Percentiles rank a stretch among this genome's conserved stretches.
These are phyloP conservation scores for Cordyceps farinosa DNA, from an alignment of 2,329 filamentous ascomycete genomes.

Conservation along the genomic window DNA sequence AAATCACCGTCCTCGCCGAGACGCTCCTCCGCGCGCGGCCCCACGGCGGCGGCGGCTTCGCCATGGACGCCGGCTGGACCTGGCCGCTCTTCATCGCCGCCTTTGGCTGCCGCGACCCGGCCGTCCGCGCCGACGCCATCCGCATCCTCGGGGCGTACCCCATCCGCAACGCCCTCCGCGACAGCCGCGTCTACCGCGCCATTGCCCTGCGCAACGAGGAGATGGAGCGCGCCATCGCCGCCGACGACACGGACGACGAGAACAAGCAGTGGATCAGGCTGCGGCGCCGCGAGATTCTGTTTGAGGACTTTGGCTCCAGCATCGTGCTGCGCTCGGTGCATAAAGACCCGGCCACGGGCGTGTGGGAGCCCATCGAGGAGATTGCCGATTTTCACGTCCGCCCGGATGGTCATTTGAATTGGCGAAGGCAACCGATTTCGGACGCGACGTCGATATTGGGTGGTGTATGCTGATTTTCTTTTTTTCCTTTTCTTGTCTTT, in stretches of 20 bases:
- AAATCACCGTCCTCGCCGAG: slow-evolving; percentile 38
- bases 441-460: slow-evolving; percentile 31
- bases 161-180: slow-evolving; percentile 42
- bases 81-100: slow-evolving; percentile 42
- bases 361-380: slow-evolving; percentile 39
- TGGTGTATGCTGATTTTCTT: slow-evolving; percentile 24
- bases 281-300: slow-evolving; percentile 35
- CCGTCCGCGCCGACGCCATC: slow-evolving; percentile 38
- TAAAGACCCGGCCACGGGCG: slow-evolving; percentile 29
- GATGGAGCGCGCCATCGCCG: slow-evolving; percentile 31
- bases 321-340: slow-evolving; percentile 37
- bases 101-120: slow-evolving; percentile 38
- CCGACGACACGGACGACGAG: slow-evolving; percentile 28
- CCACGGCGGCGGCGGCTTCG: slow-evolving; percentile 39
- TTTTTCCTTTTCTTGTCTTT: not conserved
- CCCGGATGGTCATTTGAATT: slow-evolving; percentile 31
- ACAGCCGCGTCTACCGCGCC: slow-evolving; percentile 38
- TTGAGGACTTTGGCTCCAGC: slow-evolving; percentile 36
- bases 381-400: slow-evolving; percentile 30
- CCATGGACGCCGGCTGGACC: slow-evolving; percentile 45
- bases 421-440: slow-evolving; percentile 36
- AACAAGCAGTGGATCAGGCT: slow-evolving; percentile 39
- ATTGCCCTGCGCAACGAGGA: slow-evolving; percentile 37
- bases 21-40: slow-evolving; percentile 34
- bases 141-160: slow-evolving; percentile 40